Evolutionary conservation across 1,284 basidiomycete genomes (phyloP), one percentile per base, ranked within the genome.

Genomic region (Apiotrichum veenhuisii): DNA sequence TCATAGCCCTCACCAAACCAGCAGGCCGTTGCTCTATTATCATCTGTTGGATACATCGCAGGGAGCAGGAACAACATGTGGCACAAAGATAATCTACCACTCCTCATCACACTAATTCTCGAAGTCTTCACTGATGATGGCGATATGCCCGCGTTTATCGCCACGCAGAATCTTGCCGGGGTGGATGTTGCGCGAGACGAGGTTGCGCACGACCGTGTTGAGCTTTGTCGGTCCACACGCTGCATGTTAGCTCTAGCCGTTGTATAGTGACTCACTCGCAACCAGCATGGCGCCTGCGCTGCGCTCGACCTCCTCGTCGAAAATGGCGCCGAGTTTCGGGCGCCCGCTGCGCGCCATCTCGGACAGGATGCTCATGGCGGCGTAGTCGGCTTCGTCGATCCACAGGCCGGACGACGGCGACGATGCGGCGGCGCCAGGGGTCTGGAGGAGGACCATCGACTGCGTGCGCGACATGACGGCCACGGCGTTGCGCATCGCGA

Each of bases 141-240:
- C 77, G 56, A 88, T 82, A 25, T 78, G 80, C 10, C 86, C 86
- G 41, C 83, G 80, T 72, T 80, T 77, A 68, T 89, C 86, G 3
- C 87, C 87, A 38, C 75, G 72, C 59, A 81, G 70, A 54, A 87
- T 80, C 52, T 82, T 80, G 23, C 64, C 66, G 8, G 84, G 83
- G 64, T 83, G 79, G 52, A 89, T 86, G 63, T 85, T 82, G 43
- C 80, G 77, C 2, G 86, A 82, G 25, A 89, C 82, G 44, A 83
- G 77, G 70, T 87, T 87, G 46, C 88, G 80, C 23, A 90, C 82
- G 65, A 89, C 77, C 4, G 83, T 84, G 66, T 87, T 86, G 55
- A 91, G 79, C 20, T 86, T 86, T 1, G 81, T 80, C 0, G 89
- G 89, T 7, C 88, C 89, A 66, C 89, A 91, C 57, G 84, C 47